Percentiles rank a stretch among this genome's conserved stretches.
phyloP scores from a whole-genome alignment of 148 eudicot species.

The Rhododendron henanense region DNA sequence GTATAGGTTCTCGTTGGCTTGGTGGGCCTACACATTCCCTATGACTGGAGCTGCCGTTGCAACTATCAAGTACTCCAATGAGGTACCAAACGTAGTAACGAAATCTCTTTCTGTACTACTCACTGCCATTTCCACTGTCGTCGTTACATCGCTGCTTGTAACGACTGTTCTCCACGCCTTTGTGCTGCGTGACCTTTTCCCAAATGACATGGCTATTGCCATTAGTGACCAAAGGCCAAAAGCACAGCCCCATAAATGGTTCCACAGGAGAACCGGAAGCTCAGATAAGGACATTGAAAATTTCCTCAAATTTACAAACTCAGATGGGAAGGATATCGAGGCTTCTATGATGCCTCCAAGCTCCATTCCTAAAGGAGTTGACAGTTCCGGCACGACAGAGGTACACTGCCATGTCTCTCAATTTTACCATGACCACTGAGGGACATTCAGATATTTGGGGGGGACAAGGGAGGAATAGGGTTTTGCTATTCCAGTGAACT shows the following conservation, averaged over 20 bases:
- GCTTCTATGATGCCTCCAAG: conserved; percentile 17
- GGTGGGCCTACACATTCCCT: conserved; percentile 99
- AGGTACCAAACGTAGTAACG: conserved; percentile 47
- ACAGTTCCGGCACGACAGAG: not conserved
- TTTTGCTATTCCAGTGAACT: not conserved
- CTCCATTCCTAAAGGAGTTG: not conserved
- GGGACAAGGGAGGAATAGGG: not conserved
- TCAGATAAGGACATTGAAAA: conserved; percentile 46
- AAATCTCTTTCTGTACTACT: conserved; percentile 41
- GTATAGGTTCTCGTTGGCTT: conserved; percentile 72
- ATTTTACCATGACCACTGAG: conserved; percentile 7
- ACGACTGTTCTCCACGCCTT: conserved; percentile 70
- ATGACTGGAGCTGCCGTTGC: conserved; percentile 92
- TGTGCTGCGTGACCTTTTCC: conserved; percentile 64
- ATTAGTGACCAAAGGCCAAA: conserved; percentile 65
- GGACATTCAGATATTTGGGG: not conserved
- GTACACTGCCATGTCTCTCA: not conserved
- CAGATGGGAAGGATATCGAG: conserved; percentile 38
- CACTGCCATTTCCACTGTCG: conserved; percentile 42
- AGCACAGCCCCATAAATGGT: conserved; percentile 42
- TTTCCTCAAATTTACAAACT: conserved; percentile 42
- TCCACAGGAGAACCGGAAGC: conserved; percentile 39
- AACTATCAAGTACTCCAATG: conserved; percentile 62
- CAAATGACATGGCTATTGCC: conserved; percentile 85
- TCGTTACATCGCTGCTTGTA: conserved; percentile 47